These are phyloP conservation scores for Pelargonium citronellum DNA, from an alignment of 441 rosid species.

Conservation along the genomic window DNA sequence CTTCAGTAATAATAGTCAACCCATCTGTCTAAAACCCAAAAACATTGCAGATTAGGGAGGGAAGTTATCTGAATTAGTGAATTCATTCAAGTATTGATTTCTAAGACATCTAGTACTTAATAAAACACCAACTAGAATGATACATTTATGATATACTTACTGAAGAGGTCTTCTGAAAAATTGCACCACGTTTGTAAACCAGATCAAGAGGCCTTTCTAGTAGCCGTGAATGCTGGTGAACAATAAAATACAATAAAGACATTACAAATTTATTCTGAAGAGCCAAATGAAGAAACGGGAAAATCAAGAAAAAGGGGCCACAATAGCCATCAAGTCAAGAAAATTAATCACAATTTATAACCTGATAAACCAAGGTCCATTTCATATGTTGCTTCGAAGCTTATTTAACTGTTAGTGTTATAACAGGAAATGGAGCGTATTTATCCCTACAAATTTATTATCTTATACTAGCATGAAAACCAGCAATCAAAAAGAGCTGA, in stretches of 20 bases:
- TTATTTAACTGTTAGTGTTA: conserved; percentile 4
- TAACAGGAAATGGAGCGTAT: neutral
- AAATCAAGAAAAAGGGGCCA: conserved; percentile 2
- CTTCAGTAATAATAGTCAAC: conserved; percentile 71
- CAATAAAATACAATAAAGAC: conserved; percentile 5
- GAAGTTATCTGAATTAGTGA: conserved; percentile 20
- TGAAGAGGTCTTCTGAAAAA: conserved; percentile 56
- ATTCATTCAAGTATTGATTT: conserved; percentile 5
- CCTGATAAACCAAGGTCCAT: neutral
- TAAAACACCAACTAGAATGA: neutral
- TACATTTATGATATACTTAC: conserved; percentile 47
- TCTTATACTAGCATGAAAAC: conserved; percentile 7
- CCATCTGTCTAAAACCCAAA: conserved; percentile 76
- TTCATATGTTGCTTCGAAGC: neutral
- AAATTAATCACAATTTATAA: neutral
- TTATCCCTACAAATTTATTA: conserved; percentile 1
- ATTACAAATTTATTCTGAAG: neutral
- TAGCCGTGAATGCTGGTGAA: conserved; percentile 68
- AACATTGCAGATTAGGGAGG: conserved; percentile 13
- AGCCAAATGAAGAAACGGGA: conserved; percentile 11
- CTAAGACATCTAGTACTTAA: neutral
- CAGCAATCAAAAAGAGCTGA: conserved; percentile 1
- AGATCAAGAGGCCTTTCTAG: conserved; percentile 82
- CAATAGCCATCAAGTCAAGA: neutral
- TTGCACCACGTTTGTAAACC: conserved; percentile 62